Evolutionary conservation across 192 early-diverging fungal species (phyloP).

Genomic region (Chytriomyces confervae): DNA sequence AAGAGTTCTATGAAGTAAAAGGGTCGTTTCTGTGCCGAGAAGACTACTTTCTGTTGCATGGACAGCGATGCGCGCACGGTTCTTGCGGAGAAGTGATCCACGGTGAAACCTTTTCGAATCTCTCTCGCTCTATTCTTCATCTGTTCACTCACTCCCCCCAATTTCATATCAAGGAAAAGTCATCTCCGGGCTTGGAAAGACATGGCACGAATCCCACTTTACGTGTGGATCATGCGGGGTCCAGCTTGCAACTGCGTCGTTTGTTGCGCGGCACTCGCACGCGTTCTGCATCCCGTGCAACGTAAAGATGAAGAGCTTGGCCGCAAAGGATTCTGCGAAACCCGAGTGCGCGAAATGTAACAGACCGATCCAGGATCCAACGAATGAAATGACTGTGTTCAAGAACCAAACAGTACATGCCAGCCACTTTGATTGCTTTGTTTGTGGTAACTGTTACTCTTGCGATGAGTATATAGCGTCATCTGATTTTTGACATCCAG

Average conservation of each 20-base stretch:
- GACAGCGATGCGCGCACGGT: constrained; percentile 3
- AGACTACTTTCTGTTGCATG: neutral
- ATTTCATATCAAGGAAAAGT: constrained; percentile 39
- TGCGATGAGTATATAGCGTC: neutral
- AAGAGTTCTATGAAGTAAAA: neutral
- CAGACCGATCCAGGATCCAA: constrained; percentile 49
- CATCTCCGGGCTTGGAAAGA: constrained; percentile 53
- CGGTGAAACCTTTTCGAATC: neutral
- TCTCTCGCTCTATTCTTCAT: neutral
- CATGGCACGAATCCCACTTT: constrained; percentile 63
- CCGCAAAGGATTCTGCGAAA: constrained; percentile 25
- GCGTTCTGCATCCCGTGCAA: constrained; percentile 57
- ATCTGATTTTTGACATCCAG: neutral
- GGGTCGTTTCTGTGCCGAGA: neutral
- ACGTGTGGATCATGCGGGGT: constrained; percentile 49
- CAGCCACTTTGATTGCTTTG: constrained; percentile 52
- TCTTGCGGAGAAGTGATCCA: constrained; percentile 21
- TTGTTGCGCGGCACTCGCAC: constrained; percentile 51
- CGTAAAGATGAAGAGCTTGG: constrained; percentile 39
- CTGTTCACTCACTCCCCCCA: constrained; percentile 18
- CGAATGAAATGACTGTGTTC: constrained; percentile 29
- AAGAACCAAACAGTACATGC: constrained; percentile 50
- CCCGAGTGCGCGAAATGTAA: constrained; percentile 40
- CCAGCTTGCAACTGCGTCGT: constrained; percentile 34
- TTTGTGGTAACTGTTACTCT: constrained; percentile 41